Conservation (phyloP, 495 filamentous ascomycete genomes). For the Talaromyces trachyspermus region DNA sequence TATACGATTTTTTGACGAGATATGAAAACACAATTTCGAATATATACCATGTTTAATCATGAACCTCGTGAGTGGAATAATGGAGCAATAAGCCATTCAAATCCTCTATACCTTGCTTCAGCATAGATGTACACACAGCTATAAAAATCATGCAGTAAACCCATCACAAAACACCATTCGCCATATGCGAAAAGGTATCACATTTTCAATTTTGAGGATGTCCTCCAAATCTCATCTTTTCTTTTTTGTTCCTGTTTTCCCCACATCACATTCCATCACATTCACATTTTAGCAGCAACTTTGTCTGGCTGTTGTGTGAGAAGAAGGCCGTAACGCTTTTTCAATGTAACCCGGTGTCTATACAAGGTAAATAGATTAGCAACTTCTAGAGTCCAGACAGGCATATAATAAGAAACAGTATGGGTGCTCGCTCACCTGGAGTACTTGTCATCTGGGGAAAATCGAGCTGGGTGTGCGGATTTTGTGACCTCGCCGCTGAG, state of each 20-base stretch:
- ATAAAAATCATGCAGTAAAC: too few relatives aligned
- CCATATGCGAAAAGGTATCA: constrained; percentile 27
- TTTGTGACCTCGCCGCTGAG: constrained; percentile 75
- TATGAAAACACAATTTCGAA: background rate
- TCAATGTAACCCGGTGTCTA: constrained; percentile 84
- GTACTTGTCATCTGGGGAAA: constrained; percentile 97
- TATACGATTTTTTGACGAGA: background rate
- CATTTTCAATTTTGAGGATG: too few relatives aligned
- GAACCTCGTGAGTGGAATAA: too few relatives aligned
- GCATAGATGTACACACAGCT: too few relatives aligned
- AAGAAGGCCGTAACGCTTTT: constrained; percentile 82
- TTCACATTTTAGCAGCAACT: constrained; percentile 24
- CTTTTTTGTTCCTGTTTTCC: too few relatives aligned
- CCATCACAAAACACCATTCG: constrained; percentile 43
- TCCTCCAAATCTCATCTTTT: too few relatives aligned
- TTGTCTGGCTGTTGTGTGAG: constrained; percentile 63
- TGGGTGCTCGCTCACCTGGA: constrained; percentile 51
- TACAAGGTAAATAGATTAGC: constrained; percentile 13
- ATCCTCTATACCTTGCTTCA: too few relatives aligned
- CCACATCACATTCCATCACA: constrained; percentile 10
- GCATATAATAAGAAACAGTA: background rate
- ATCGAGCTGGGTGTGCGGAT: constrained; percentile 91
- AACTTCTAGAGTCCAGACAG: background rate
- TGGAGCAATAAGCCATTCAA: too few relatives aligned
- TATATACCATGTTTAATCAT: too few relatives aligned